These are phyloP conservation scores for Cladosporium austrohemisphaericum DNA, from an alignment of 2,329 filamentous ascomycete genomes.

Conservation along the genomic window DNA sequence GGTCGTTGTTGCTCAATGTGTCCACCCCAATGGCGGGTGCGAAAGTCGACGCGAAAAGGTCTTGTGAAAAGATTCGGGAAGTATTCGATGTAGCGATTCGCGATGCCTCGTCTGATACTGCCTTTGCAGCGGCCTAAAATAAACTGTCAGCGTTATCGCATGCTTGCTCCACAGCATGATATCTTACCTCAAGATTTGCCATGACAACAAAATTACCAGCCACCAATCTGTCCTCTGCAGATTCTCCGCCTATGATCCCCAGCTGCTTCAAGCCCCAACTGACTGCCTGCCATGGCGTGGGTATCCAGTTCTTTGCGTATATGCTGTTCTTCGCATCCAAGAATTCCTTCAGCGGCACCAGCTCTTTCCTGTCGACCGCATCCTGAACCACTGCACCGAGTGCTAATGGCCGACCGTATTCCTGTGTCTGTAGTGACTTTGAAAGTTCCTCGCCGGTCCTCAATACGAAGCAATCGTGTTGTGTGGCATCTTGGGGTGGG, in stretches of 20 bases:
- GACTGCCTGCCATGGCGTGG: conserved; percentile 65
- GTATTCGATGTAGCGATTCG: conserved; percentile 33
- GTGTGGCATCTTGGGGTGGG: conserved; percentile 36
- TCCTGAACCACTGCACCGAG: conserved; percentile 76
- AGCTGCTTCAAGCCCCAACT: conserved; percentile 72
- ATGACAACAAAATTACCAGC: conserved; percentile 64
- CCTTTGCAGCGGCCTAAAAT: conserved; percentile 37
- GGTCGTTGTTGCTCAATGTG: conserved; percentile 39
- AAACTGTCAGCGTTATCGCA: not conserved
- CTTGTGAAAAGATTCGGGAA: conserved; percentile 31
- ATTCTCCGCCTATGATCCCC: conserved; percentile 34
- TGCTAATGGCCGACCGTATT: conserved; percentile 77
- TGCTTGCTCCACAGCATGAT: not conserved
- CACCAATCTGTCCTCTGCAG: conserved; percentile 54
- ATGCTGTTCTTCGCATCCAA: conserved; percentile 63
- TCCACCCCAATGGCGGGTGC: conserved; percentile 23
- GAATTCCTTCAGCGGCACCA: conserved; percentile 71
- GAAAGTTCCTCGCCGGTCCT: conserved; percentile 60
- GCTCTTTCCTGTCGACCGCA: conserved; percentile 62
- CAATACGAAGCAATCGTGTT: conserved; percentile 49
- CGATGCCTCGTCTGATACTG: conserved; percentile 33
- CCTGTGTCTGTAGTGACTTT: conserved; percentile 66
- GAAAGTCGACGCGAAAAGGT: conserved; percentile 29
- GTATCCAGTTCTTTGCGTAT: conserved; percentile 66
- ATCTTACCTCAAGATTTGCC: conserved; percentile 55